Evolutionary conservation across 2,329 filamentous ascomycete species (phyloP), one percentile per base, ranked within the genome.

Genomic region (Penicillium crustosum): DNA sequence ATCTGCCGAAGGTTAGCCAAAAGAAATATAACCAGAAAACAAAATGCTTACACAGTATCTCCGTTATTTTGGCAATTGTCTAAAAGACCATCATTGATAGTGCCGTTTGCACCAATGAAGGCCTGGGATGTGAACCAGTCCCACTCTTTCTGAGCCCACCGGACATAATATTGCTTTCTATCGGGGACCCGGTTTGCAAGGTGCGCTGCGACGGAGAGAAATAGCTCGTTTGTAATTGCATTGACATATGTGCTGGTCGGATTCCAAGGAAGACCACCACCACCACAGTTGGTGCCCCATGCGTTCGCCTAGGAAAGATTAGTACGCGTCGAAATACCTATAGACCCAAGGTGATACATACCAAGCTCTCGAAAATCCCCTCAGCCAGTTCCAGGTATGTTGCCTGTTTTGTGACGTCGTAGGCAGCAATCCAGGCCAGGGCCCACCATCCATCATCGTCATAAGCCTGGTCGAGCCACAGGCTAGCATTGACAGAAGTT

Each of bases 181-280:
- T 65, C 60, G 0, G 71, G 62, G 0, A 74, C 76, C 3, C 83
- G 80, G 39, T 81, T 84, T 2, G 83, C 82, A 8, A 86, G 76
- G 57, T 83, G 80, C 8, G 83, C 82, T 2, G 82, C 83, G 0
- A 82, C 75, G 3, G 77, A 78, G 2, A 86, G 69, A 66, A 83
- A 86, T 3, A 86, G 78, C 61, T 83, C 82, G 57, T 85, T 86
- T 2, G 81, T 77, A 33, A 86, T 83, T 1, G 83, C 81, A 58
- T 81, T 82, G 45, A 80, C 74, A 58, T 82, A 81, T 3, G 72
- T 70, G 29, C 78, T 71, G 1, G 71, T 61, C 49, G 76, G 75
- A 58, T 77, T 77, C 78, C 80, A 83, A 67, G 75, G 82, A 52
- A 83, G 74, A 17, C 80, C 73, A 6, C 68, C 79, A 29, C 79